Evolutionary conservation across 2,329 filamentous ascomycete genomes (phyloP).

Genomic region (Kalmusia sp.): DNA sequence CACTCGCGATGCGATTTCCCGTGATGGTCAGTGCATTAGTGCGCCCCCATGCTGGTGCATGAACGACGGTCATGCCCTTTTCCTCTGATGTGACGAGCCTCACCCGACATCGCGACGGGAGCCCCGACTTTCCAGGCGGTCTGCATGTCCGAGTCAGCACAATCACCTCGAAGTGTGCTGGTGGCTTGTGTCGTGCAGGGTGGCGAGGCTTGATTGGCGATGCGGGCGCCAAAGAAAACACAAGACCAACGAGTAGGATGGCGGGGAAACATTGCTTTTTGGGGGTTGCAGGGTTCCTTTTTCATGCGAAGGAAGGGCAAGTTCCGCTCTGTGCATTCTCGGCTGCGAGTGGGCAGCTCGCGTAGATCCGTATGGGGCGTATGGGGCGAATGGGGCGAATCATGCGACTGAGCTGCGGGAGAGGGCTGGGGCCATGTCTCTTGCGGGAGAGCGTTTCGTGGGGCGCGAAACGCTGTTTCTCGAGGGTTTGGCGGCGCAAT

Average conservation of each 20-base stretch:
- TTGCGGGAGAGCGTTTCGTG: not conserved
- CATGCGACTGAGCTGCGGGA: not conserved
- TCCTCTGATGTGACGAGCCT: constrained; percentile 4
- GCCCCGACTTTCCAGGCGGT: not conserved
- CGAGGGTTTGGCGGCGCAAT: not conserved
- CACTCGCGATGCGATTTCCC: not conserved
- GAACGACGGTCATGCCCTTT: not conserved
- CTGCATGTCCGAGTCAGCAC: constrained; percentile 4
- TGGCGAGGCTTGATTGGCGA: constrained; percentile 12
- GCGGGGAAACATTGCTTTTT: not conserved
- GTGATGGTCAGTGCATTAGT: constrained; percentile 8
- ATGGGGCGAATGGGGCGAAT: not conserved
- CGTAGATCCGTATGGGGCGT: constrained; percentile 8
- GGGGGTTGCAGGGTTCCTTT: constrained; percentile 8
- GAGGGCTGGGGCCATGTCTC: not conserved
- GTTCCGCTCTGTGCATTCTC: constrained; percentile 8
- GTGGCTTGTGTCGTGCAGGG: constrained; percentile 9
- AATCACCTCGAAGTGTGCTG: constrained; percentile 1
- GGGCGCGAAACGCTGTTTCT: constrained; percentile 7
- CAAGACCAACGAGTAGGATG: constrained; percentile 1
- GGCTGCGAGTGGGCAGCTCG: too few relatives aligned
- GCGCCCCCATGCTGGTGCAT: not conserved
- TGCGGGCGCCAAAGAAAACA: constrained; percentile 16
- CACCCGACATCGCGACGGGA: not conserved
- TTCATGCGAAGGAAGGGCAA: constrained; percentile 12